Evolutionary conservation across 768 basidiomycete species (phyloP).

Genomic region (Xerocomellus chrysenteron): DNA sequence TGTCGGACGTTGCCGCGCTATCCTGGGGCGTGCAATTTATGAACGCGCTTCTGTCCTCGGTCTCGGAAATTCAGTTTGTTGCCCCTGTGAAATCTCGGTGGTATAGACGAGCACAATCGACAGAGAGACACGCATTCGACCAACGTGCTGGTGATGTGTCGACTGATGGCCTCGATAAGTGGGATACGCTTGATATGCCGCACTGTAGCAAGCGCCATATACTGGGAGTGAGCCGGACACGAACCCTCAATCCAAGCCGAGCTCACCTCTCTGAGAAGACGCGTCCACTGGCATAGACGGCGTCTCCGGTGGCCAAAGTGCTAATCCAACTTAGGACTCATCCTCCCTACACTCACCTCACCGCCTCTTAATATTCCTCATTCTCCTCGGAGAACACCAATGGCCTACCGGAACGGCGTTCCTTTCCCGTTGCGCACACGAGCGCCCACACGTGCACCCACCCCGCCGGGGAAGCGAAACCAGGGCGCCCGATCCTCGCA

Average conservation of each 20-base stretch:
- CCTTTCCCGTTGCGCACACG: too few relatives aligned
- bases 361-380: too few relatives aligned
- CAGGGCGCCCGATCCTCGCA: background rate
- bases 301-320: too few relatives aligned
- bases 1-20: background rate
- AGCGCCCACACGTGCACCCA: background rate
- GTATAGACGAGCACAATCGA: background rate
- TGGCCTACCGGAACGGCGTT: too few relatives aligned
- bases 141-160: background rate
- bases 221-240: background rate
- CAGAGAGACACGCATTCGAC: background rate
- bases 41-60: background rate
- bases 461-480: background rate
- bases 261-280: background rate
- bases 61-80: background rate
- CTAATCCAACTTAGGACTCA: too few relatives aligned
- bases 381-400: background rate
- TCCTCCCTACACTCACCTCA: too few relatives aligned
- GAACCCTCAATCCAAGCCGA: background rate
- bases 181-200: background rate
- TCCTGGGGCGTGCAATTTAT: background rate
- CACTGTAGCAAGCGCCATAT: too few relatives aligned
- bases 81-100: background rate
- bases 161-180: background rate
- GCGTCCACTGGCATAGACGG: too few relatives aligned